Conservation (phyloP, 306 rosid genomes). For the Prunus padus region DNA sequence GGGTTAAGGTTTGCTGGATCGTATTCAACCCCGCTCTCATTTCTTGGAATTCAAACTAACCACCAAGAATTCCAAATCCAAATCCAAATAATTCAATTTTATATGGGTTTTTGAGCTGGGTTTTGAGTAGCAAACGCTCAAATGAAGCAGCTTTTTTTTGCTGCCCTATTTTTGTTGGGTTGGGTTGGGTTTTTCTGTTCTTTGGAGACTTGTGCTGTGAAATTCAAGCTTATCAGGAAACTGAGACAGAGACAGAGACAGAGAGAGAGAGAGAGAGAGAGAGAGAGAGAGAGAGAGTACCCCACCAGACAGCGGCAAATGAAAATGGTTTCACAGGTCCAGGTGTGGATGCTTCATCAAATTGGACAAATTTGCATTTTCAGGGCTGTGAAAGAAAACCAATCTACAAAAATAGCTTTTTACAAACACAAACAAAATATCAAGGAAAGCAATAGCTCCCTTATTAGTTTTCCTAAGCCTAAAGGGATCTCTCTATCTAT, state of each 20-base stretch:
- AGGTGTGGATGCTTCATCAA: conserved; percentile 45
- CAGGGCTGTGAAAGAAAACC: conserved; percentile 20
- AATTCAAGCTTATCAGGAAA: conserved; percentile 21
- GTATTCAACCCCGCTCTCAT: conserved; percentile 98
- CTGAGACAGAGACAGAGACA: background rate
- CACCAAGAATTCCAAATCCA: background rate
- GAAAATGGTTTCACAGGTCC: conserved; percentile 26
- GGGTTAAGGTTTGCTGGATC: conserved; percentile 96
- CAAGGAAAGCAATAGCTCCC: conserved; percentile 35
- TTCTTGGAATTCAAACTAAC: conserved; percentile 26
- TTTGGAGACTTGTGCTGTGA: background rate
- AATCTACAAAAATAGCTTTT: conserved; percentile 41
- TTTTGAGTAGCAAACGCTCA: background rate
- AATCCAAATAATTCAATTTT: background rate
- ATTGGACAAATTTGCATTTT: conserved; percentile 67
- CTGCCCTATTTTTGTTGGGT: background rate
- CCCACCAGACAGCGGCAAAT: conserved; percentile 28
- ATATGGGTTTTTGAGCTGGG: background rate
- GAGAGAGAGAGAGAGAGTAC: background rate
- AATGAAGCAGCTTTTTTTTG: background rate
- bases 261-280: background rate
- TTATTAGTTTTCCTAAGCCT: conserved; percentile 11
- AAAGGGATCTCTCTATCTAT: conserved; percentile 29
- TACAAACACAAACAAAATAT: conserved; percentile 30
- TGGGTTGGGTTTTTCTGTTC: background rate